Evolutionary conservation across 2,329 filamentous ascomycete genomes (phyloP).

Genomic region (Pezicula neosporulosa): DNA sequence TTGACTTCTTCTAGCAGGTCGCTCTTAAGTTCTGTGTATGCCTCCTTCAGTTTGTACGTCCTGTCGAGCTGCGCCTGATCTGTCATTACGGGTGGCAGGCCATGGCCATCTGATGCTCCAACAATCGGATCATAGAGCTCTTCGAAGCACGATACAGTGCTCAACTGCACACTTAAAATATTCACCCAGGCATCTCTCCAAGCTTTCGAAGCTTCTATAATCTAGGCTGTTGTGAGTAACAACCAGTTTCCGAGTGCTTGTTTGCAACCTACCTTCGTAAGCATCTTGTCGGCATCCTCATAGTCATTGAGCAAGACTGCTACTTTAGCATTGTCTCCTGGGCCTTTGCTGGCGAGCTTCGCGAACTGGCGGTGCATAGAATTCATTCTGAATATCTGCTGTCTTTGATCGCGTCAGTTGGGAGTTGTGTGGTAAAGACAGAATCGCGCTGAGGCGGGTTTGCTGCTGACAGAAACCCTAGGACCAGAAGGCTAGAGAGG

Average conservation of each 20-base stretch:
- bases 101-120: constrained; percentile 56
- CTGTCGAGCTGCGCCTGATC: constrained; percentile 60
- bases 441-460: neutral
- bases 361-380: constrained; percentile 73
- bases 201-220: constrained; percentile 70
- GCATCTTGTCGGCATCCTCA: constrained; percentile 72
- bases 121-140: constrained; percentile 74
- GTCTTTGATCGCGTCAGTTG: constrained; percentile 6
- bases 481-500: neutral
- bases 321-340: constrained; percentile 74
- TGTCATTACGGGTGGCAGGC: constrained; percentile 55
- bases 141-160: constrained; percentile 65
- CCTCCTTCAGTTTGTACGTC: constrained; percentile 60
- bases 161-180: constrained; percentile 66
- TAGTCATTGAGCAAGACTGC: constrained; percentile 74
- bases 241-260: constrained; percentile 1
- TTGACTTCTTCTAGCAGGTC: constrained; percentile 70
- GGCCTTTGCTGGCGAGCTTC: constrained; percentile 62
- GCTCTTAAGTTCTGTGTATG: constrained; percentile 66
- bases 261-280: constrained; percentile 57
- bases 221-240: constrained; percentile 39
- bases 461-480: neutral
- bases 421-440: neutral
- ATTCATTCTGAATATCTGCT: constrained; percentile 49
- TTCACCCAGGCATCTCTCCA: constrained; percentile 79